Evolutionary conservation across 2,329 filamentous ascomycete species (phyloP).

Genomic region (Sporothrix luriei): DNA sequence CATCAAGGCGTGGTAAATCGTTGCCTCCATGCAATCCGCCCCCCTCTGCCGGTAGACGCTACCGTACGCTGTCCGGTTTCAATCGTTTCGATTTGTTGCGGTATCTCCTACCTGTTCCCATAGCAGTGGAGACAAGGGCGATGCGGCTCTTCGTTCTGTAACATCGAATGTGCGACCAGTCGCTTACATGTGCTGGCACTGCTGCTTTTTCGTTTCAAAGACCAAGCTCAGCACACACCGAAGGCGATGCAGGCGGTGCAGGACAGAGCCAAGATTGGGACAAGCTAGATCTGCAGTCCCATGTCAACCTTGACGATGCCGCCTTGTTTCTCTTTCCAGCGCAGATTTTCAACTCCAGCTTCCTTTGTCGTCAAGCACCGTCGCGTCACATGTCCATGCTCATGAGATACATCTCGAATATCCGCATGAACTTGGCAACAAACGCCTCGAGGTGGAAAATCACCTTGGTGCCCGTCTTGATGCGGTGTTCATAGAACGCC

Average conservation of each 20-base stretch:
- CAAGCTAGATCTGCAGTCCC: background rate
- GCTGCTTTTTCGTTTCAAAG: background rate
- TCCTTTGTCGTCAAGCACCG: background rate
- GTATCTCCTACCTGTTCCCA: background rate
- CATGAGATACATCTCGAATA: constrained; percentile 89
- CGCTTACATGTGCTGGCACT: background rate
- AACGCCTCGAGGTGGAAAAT: constrained; percentile 99
- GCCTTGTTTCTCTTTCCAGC: background rate
- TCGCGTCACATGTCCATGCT: constrained; percentile 69
- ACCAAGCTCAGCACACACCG: background rate
- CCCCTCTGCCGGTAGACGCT: background rate
- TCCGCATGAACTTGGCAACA: constrained; percentile 97
- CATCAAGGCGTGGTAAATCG: constrained; percentile 14
- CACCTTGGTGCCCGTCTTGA: constrained; percentile 88
- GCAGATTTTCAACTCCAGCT: background rate
- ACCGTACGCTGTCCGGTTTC: background rate
- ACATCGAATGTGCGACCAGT: background rate
- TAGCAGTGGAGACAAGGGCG: background rate
- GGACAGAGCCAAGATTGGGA: background rate
- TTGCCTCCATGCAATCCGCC: background rate
- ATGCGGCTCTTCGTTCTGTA: background rate
- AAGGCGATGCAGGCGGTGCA: background rate
- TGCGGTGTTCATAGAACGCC: constrained; percentile 94
- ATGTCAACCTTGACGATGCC: background rate
- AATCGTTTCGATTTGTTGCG: background rate